phyloP scores from a whole-genome alignment of 2,329 filamentous ascomycete species.

The Aspergillus floridensis region DNA sequence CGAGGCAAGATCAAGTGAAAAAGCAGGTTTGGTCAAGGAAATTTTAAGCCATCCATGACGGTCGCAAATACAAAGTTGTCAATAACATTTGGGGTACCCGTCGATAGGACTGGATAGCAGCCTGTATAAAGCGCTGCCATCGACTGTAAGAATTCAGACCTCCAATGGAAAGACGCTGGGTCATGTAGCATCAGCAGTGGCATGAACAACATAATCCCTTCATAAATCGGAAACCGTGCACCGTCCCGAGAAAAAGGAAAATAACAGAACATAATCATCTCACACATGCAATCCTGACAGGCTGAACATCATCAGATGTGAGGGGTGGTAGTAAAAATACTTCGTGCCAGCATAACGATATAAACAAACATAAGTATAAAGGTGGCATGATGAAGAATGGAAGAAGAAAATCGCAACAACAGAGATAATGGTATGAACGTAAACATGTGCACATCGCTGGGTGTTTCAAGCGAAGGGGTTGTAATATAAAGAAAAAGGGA shows the following conservation, averaged over 20 bases:
- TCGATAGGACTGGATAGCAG: conserved; percentile 4
- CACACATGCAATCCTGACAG: conserved; percentile 26
- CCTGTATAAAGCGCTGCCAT: neutral
- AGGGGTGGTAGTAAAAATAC: conserved; percentile 18
- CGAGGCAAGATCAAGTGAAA: too few species aligned
- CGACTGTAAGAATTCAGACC: conserved; percentile 1
- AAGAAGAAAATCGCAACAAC: conserved; percentile 13
- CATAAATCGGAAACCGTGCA: conserved; percentile 13
- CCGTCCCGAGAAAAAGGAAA: conserved; percentile 13
- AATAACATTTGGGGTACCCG: conserved; percentile 4
- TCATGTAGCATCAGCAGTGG: conserved; percentile 15
- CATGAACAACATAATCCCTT: conserved; percentile 14
- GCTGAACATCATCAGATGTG: conserved; percentile 18
- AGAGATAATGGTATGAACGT: conserved; percentile 16
- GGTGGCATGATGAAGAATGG: conserved; percentile 9
- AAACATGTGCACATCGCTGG: conserved; percentile 35
- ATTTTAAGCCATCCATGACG: neutral
- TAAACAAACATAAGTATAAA: conserved; percentile 28
- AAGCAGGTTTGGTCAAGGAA: neutral
- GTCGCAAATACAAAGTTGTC: conserved; percentile 1
- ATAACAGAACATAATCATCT: conserved; percentile 23
- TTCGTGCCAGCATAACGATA: conserved; percentile 29
- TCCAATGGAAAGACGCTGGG: neutral
- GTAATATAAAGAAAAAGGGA: conserved; percentile 9
- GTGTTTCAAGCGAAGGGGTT: conserved; percentile 21